Evolutionary conservation across 2,329 filamentous ascomycete species (phyloP).

Genomic region (Cordyceps javanica): DNA sequence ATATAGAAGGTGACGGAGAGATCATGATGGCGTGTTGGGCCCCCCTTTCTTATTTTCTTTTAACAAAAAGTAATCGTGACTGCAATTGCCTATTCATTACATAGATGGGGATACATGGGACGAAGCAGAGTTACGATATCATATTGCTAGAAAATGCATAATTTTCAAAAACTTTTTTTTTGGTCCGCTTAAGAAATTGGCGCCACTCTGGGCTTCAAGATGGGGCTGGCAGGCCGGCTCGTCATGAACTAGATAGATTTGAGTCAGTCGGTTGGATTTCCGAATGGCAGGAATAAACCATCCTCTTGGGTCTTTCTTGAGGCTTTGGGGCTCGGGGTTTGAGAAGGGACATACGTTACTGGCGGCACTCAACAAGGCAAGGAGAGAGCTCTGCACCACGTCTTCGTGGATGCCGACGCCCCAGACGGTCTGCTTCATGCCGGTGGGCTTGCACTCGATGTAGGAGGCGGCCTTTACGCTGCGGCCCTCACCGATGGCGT

Average conservation of each 20-base stretch:
- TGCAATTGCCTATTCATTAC: background rate
- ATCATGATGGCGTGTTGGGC: background rate
- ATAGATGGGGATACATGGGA: background rate
- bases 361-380: slow-evolving; percentile 78
- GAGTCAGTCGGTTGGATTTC: background rate
- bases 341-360: slow-evolving; percentile 63
- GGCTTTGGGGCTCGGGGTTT: background rate
- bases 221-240: slow-evolving; percentile 2
- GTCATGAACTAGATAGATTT: slow-evolving; percentile 3
- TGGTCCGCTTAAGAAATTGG: background rate
- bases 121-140: background rate
- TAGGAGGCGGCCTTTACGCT: slow-evolving; percentile 92
- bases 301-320: too few relatives aligned
- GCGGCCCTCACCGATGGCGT: slow-evolving; percentile 75
- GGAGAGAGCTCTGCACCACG: slow-evolving; percentile 82
- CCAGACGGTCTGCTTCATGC: slow-evolving; percentile 70
- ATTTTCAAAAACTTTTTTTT: background rate
- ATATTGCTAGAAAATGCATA: slow-evolving; percentile 4
- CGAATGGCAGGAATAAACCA: too few relatives aligned
- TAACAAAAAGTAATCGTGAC: background rate
- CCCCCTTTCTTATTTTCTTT: too few relatives aligned
- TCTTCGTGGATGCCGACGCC: slow-evolving; percentile 89
- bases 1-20: background rate
- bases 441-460: slow-evolving; percentile 74
- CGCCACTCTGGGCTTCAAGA: slow-evolving; percentile 5